Evolutionary conservation across 306 rosid species (phyloP).

Genomic region (Abrus precatorius): DNA sequence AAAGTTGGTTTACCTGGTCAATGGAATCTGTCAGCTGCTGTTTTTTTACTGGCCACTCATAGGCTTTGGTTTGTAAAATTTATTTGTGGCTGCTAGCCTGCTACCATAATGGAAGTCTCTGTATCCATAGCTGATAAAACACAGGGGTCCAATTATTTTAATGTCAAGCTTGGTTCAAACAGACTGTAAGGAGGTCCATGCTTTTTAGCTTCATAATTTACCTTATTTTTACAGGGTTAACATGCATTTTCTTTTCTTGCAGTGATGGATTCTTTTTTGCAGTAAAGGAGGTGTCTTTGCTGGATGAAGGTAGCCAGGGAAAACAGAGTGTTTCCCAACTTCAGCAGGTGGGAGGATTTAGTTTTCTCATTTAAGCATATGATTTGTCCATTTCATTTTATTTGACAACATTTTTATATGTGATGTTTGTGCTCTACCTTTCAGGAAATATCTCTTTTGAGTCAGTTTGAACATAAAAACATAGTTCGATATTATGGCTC

Average conservation of each 20-base stretch:
- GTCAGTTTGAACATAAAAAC: constrained; percentile 69
- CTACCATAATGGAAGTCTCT: not conserved
- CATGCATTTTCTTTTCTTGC: constrained; percentile 42
- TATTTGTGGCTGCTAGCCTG: constrained; percentile 13
- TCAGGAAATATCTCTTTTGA: constrained; percentile 73
- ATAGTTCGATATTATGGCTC: constrained; percentile 77
- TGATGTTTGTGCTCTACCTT: constrained; percentile 38
- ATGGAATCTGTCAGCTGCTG: not conserved
- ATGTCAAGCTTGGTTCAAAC: constrained; percentile 16
- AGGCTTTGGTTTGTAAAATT: constrained; percentile 26
- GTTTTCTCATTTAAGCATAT: constrained; percentile 27
- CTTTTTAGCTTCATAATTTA: constrained; percentile 28
- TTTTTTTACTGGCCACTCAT: not conserved
- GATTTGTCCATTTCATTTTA: constrained; percentile 35
- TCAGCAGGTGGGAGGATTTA: constrained; percentile 63
- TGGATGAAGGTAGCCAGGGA: constrained; percentile 70
- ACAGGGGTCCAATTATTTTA: not conserved
- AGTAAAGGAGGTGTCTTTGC: constrained; percentile 75
- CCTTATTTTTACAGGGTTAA: constrained; percentile 35
- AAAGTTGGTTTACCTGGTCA: constrained; percentile 19
- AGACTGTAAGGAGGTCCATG: not conserved
- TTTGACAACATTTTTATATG: not conserved
- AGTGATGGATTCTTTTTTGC: constrained; percentile 78
- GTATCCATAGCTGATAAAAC: constrained; percentile 25
- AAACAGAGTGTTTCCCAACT: constrained; percentile 69